phyloP scores from a whole-genome alignment of 2,329 filamentous ascomycete genomes.

The Cyphellophora europaea region DNA sequence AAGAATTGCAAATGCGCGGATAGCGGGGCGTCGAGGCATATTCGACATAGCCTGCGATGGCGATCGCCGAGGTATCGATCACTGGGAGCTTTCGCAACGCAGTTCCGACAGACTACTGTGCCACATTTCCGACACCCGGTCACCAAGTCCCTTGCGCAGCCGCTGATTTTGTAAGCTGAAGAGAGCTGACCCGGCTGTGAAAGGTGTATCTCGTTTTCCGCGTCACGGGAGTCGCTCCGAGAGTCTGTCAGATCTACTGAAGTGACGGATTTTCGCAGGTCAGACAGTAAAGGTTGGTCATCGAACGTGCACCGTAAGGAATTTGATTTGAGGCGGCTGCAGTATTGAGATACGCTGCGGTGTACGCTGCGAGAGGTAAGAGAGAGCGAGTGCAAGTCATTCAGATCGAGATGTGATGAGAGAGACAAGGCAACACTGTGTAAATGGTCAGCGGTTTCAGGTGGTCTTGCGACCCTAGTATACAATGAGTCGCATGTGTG shows the following conservation, averaged over 20 bases:
- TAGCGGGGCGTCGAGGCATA: constrained; percentile 65
- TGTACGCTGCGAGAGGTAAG: constrained; percentile 73
- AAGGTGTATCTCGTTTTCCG: too few species aligned
- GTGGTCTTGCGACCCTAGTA: constrained; percentile 7
- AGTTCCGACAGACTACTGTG: constrained; percentile 78
- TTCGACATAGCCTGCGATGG: constrained; percentile 69
- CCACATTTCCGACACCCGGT: constrained; percentile 70
- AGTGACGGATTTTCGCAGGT: constrained; percentile 20
- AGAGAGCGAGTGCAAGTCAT: constrained; percentile 74
- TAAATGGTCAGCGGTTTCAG: constrained; percentile 16
- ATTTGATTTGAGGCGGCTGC: constrained; percentile 59
- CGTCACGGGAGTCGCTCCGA: too few species aligned
- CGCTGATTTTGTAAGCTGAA: constrained; percentile 51
- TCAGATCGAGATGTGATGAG: constrained; percentile 71
- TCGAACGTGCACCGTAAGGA: constrained; percentile 78
- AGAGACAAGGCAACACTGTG: constrained; percentile 66
- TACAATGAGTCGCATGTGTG: constrained; percentile 4
- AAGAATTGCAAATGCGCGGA: constrained; percentile 31
- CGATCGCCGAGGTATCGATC: constrained; percentile 58
- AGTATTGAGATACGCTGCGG: constrained; percentile 67
- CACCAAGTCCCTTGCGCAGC: constrained; percentile 83
- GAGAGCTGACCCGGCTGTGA: not conserved
- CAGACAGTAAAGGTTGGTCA: constrained; percentile 29
- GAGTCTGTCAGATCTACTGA: too few species aligned
- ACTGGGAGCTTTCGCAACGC: constrained; percentile 72